Base-by-base conservation (phyloP, 495 filamentous ascomycete genomes). In the Delitschia confertaspora region DNA sequence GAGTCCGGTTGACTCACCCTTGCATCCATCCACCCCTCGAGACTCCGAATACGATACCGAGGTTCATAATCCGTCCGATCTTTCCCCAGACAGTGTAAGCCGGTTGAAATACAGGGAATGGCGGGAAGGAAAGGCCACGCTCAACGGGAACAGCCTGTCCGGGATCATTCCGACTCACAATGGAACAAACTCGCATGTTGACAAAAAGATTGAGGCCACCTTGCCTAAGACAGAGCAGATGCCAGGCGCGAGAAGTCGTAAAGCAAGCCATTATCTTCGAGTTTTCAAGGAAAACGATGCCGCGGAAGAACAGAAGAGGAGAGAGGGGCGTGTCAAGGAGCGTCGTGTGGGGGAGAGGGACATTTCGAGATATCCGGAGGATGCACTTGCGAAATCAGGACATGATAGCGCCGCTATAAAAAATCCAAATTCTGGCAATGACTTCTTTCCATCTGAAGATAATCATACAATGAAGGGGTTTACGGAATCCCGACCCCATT, bases 211-310 rank as follows among this genome's bases (percentile, higher is more conserved):
- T 52, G 78, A 85, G 47, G 87, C 88, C 30, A 85, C 80, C 26
- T 59, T 93, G 37, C 69, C 82, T 3, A 81, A 83, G 24, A 69
- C 74, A 26, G 89, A 95, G 57, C 80, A 47, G 16, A 22, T 74
- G 20, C 53, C 65, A n/a, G 62, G 65, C n/a, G 76, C 76, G 37
- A 79, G 91, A 48, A 95, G 88, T 63, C 79, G 91, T 45, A 98
- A 98, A 66, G 81, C 89, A 33, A 94, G 86, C 59, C 88, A 98
- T 61, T 85, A 83, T 56, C 63, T 98, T 33, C 78, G 91, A 3
- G 72, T 95, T 38, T 98, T 98, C 71, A 91, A 86, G 60, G 86
- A 95, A 57, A 91, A 88, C 45, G 81, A 85, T 18, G 66, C 65
- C 8, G 71, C 67, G 9, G 64, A 71, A 14, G 74, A 74, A 31